A percentile compares a stretch with the other conserved stretches of the same genome.
These are phyloP conservation scores for Hippophae gyantsensis DNA, from an alignment of 306 rosid species.

Conservation along the genomic window DNA sequence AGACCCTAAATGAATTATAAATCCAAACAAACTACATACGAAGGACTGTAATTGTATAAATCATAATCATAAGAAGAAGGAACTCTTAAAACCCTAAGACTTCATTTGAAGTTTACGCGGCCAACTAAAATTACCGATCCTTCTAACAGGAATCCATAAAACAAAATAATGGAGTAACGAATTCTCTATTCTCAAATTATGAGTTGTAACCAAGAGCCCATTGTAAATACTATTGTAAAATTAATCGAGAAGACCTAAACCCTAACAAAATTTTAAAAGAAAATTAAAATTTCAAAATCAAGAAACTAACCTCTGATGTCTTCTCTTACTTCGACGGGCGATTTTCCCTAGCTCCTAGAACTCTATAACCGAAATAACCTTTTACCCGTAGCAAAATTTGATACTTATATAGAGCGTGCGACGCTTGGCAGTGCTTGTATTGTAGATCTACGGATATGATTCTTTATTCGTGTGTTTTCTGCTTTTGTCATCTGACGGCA, in stretches of 20 bases:
- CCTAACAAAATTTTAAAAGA: constrained; percentile 2
- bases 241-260: neutral
- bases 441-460: constrained; percentile 28
- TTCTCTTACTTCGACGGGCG: neutral
- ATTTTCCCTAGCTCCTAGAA: neutral
- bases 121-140: too few relatives aligned
- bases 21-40: too few relatives aligned
- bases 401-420: constrained; percentile 26
- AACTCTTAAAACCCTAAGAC: too few relatives aligned
- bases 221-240: too few relatives aligned
- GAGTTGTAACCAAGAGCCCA: too few relatives aligned
- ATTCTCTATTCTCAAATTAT: too few relatives aligned
- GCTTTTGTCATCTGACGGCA: constrained; percentile 26
- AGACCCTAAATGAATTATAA: too few relatives aligned
- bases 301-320: constrained; percentile 3
- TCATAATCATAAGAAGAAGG: too few relatives aligned
- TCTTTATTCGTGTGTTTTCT: constrained; percentile 42
- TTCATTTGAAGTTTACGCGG: too few relatives aligned
- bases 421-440: neutral
- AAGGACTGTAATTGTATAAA: too few relatives aligned
- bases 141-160: too few relatives aligned
- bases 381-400: accelerated
- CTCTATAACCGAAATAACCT: constrained; percentile 3
- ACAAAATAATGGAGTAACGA: too few relatives aligned
- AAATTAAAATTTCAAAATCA: neutral